Conservation (phyloP, 805 yeast species). For the Myxozyma sirexii region DNA sequence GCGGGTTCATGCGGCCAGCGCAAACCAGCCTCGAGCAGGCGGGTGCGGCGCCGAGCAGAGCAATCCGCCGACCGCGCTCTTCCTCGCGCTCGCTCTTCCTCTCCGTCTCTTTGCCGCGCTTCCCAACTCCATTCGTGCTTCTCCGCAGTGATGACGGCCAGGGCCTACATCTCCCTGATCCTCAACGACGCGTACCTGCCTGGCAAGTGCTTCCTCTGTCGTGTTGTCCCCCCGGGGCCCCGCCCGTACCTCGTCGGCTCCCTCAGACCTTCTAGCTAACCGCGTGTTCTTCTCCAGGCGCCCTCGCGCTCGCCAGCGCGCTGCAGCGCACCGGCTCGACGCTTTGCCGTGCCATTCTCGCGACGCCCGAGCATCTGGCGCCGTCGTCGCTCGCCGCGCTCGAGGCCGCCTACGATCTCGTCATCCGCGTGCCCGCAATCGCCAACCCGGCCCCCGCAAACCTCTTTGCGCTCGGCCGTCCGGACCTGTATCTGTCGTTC, state of each 20-base stretch:
- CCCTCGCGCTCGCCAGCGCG: constrained; percentile 51
- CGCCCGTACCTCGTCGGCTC: constrained; percentile 6
- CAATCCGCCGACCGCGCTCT: background rate
- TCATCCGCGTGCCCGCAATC: constrained; percentile 40
- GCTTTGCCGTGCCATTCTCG: constrained; percentile 38
- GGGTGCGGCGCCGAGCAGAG: background rate
- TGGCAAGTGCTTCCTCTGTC: constrained; percentile 12
- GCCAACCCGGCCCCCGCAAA: constrained; percentile 36
- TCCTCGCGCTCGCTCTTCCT: background rate
- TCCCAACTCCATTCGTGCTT: background rate
- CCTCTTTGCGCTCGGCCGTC: constrained; percentile 48
- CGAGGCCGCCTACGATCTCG: constrained; percentile 36
- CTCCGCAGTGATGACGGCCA: constrained; percentile 9
- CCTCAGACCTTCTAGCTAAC: background rate
- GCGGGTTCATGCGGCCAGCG: no score
- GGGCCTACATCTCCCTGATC: constrained; percentile 51
- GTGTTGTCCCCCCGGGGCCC: background rate
- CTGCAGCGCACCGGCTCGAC: constrained; percentile 38
- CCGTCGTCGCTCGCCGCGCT: constrained; percentile 20
- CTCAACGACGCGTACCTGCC: constrained; percentile 49
- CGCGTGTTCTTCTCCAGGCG: constrained; percentile 45
- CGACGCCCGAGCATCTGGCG: constrained; percentile 11
- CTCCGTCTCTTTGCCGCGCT: background rate
- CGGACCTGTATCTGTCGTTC: constrained; percentile 49
- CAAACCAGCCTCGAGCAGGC: no score